phyloP scores from a whole-genome alignment of 1,284 basidiomycete species.

The Lentinula novae-zelandiae region DNA sequence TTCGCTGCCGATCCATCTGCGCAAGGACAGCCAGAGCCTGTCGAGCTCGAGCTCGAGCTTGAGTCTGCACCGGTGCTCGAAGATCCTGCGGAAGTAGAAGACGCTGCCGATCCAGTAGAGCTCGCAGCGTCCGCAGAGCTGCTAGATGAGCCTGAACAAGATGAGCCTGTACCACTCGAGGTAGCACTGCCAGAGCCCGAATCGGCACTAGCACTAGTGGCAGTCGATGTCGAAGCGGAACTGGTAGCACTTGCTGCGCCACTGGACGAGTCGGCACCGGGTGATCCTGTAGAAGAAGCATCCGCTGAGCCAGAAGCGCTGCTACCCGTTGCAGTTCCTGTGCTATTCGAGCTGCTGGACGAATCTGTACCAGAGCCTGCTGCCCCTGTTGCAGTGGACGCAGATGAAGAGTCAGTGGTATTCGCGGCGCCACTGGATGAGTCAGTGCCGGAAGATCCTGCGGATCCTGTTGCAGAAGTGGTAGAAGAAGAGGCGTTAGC shows the following conservation, averaged over 20 bases:
- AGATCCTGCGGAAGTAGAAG: not conserved
- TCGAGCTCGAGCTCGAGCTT: not conserved
- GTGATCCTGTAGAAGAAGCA: not conserved
- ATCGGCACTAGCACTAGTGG: not conserved
- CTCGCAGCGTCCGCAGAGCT: not conserved
- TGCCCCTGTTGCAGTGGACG: not conserved
- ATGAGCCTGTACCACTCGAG: not conserved
- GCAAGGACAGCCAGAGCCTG: not conserved
- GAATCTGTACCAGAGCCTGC: not conserved
- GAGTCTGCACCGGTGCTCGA: not conserved
- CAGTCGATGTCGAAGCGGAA: not conserved
- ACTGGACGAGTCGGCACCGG: not conserved
- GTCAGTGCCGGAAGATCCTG: not conserved
- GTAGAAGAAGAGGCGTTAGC: not conserved
- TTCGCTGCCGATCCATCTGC: not conserved
- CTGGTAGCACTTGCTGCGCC: not conserved
- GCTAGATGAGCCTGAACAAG: not conserved
- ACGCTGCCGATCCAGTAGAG: not conserved
- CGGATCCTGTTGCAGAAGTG: no score
- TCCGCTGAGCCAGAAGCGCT: not conserved
- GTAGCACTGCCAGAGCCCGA: not conserved
- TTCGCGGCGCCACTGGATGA: not conserved
- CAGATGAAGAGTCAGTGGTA: not conserved
- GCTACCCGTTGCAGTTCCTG: not conserved
- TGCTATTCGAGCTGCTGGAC: not conserved